Conservation (phyloP, 1,284 basidiomycete species). For the Leccinum pachyderme region DNA sequence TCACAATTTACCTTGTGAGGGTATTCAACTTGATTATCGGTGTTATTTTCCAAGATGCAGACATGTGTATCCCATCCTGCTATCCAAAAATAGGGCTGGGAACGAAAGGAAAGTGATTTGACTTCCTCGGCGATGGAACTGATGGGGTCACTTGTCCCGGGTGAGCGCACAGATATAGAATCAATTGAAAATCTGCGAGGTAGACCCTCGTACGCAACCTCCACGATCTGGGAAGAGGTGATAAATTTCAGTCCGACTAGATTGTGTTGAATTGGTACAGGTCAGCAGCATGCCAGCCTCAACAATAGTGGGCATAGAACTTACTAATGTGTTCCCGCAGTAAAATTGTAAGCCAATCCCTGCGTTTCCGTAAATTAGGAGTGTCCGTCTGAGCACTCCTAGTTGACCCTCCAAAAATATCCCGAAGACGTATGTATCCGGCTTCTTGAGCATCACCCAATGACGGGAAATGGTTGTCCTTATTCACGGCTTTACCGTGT, state of each 20-base stretch:
- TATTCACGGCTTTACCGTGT: conserved; percentile 37
- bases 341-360: conserved; percentile 66
- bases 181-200: conserved; percentile 53
- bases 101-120: conserved; percentile 41
- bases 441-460: conserved; percentile 51
- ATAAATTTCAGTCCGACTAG: conserved; percentile 76
- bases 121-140: conserved; percentile 42
- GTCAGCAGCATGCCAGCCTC: conserved; percentile 10
- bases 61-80: conserved; percentile 64
- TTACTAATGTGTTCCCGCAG: conserved; percentile 62
- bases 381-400: conserved; percentile 4
- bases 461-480: conserved; percentile 42
- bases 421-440: conserved; percentile 48
- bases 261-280: conserved; percentile 14
- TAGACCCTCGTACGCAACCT: conserved; percentile 63
- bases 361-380: conserved; percentile 40
- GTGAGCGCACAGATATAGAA: conserved; percentile 42
- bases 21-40: conserved; percentile 16
- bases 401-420: conserved; percentile 34
- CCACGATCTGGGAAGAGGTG: conserved; percentile 57
- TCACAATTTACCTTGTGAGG: conserved; percentile 34
- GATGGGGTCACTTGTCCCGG: conserved; percentile 23
- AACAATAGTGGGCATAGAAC: conserved; percentile 18
- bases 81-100: conserved; percentile 46
- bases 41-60: conserved; percentile 39